Percentiles rank a stretch among this genome's conserved stretches.
Conservation (phyloP, 345 rosid species). For the Ceriops zippeliana region DNA sequence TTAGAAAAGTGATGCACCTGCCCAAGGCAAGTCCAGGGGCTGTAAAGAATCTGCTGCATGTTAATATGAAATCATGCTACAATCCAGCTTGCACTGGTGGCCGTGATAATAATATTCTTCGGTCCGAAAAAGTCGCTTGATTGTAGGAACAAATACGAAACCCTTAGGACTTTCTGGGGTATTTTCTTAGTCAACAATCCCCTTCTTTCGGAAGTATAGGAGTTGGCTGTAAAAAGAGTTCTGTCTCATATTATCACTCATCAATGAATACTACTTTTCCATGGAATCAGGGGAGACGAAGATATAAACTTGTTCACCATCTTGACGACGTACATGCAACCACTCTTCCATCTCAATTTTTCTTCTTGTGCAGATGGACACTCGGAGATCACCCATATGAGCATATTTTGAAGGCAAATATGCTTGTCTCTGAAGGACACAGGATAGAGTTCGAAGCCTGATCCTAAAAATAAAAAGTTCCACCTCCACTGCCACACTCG, state of each 20-base stretch:
- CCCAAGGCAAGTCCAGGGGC: slow-evolving; percentile 17
- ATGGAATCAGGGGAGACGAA: background rate
- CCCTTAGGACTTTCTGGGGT: background rate
- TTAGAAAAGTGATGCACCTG: slow-evolving; percentile 16
- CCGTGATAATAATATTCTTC: slow-evolving; percentile 12
- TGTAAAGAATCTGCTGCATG: slow-evolving; percentile 25
- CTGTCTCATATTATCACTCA: background rate
- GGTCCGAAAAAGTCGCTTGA: slow-evolving; percentile 8
- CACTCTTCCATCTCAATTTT: too few relatives aligned
- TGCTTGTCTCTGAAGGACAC: too few relatives aligned
- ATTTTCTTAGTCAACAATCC: background rate
- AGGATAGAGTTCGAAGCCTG: too few relatives aligned
- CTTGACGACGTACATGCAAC: too few relatives aligned
- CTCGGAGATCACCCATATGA: too few relatives aligned
- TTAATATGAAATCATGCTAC: slow-evolving; percentile 28
- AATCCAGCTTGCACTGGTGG: slow-evolving; percentile 16
- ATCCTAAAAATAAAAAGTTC: too few relatives aligned
- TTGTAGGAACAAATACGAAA: slow-evolving; percentile 10
- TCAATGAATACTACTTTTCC: background rate
- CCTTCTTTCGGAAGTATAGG: background rate
- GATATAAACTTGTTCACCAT: too few relatives aligned
- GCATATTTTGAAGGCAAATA: too few relatives aligned
- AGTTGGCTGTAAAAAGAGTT: background rate
- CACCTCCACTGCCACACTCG: too few relatives aligned
- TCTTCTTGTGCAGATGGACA: too few relatives aligned